These are phyloP conservation scores for Pestalotiopsis sp. DNA, from an alignment of 2,329 filamentous ascomycete genomes.

Conservation along the genomic window DNA sequence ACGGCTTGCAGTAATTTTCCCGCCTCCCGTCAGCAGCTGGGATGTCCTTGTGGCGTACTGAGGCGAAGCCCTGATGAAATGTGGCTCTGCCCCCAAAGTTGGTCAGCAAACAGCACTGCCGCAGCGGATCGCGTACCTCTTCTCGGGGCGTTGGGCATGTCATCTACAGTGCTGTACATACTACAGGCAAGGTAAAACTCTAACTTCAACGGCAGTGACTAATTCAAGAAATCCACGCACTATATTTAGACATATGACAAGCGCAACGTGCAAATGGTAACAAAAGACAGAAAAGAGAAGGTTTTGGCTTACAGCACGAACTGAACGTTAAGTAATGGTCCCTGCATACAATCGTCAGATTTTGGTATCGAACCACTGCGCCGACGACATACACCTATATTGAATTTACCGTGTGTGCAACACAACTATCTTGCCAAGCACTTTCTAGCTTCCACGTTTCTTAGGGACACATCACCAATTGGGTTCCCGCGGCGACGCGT, in stretches of 20 bases:
- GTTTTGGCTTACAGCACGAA: background rate
- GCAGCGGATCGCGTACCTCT: background rate
- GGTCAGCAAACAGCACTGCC: background rate
- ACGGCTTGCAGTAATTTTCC: background rate
- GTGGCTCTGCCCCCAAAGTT: background rate
- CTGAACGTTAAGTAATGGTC: background rate
- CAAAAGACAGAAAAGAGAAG: background rate
- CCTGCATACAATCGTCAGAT: background rate
- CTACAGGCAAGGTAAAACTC: too few species aligned
- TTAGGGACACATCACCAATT: background rate
- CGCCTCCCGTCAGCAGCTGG: background rate
- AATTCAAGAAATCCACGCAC: too few species aligned
- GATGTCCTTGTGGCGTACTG: background rate
- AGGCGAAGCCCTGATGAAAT: background rate
- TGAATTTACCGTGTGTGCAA: background rate
- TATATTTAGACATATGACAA: too few species aligned
- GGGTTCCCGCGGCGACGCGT: background rate
- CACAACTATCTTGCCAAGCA: background rate
- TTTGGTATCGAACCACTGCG: background rate
- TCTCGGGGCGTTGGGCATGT: too few species aligned
- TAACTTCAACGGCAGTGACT: too few species aligned
- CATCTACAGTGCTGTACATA: too few species aligned
- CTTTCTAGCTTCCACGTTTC: background rate
- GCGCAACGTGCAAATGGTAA: too few species aligned
- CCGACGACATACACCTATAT: background rate